Evolutionary conservation across 2,329 filamentous ascomycete genomes (phyloP).

Genomic region (Phyllosticta paracitricarpa): DNA sequence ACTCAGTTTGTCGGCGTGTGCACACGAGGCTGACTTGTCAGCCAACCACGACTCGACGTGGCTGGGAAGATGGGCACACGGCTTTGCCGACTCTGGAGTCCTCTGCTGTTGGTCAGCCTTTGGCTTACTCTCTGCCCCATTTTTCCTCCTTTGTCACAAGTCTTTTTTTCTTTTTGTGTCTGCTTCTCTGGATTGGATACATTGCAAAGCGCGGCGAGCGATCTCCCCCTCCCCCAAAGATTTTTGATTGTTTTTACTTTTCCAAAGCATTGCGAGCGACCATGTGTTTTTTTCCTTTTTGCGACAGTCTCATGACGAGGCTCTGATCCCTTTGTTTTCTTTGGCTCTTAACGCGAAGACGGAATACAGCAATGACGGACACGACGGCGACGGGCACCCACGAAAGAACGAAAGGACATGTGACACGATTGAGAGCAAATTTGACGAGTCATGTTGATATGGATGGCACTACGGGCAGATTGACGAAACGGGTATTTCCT

Average conservation of each 20-base stretch:
- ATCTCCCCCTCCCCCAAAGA: constrained; percentile 18
- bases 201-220: constrained; percentile 26
- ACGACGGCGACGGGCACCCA: constrained; percentile 1
- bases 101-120: too few species aligned
- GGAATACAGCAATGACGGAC: neutral
- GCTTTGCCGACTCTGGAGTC: too few species aligned
- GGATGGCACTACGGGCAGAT: constrained; percentile 2
- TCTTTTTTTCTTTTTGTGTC: constrained; percentile 21
- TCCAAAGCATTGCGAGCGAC: constrained; percentile 9
- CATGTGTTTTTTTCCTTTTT: constrained; percentile 12
- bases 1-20: neutral
- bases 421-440: constrained; percentile 9
- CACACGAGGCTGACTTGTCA: neutral
- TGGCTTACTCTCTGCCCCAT: neutral
- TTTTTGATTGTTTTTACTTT: constrained; percentile 14
- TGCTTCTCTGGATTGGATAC: constrained; percentile 18
- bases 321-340: constrained; percentile 12
- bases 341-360: constrained; percentile 3
- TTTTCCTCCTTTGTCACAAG: constrained; percentile 24
- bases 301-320: neutral
- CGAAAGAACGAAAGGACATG: constrained; percentile 6
- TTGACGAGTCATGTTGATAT: constrained; percentile 11
- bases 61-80: neutral
- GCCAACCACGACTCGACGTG: neutral
- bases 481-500: constrained; percentile 3